Base-by-base conservation (phyloP, 1,284 basidiomycete genomes). In the Rhodotorula sp. region DNA sequence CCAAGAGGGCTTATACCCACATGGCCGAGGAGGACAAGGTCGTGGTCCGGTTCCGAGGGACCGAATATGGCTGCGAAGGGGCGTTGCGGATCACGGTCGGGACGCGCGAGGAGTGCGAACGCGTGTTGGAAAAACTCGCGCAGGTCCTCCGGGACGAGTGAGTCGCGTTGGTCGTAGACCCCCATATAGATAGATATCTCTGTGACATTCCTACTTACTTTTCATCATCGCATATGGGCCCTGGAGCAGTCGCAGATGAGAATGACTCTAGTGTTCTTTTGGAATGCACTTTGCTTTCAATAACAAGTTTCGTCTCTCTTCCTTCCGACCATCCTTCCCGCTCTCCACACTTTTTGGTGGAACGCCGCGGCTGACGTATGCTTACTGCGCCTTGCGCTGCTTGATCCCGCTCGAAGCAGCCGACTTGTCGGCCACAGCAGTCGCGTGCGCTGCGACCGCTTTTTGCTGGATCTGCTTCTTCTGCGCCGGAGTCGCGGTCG, bases 1-100 rank as follows among this genome's bases (percentile, higher is more conserved):
- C 94, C 0, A 83, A 87, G 79, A 80, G 77, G 82, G 80, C 94
- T 31, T 98, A 99, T 83, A 90, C 88, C 80, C 83, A 85, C 26
- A 86, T 99, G 78, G 97, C 95, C 28, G 94, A 93, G 81, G 84
- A 88, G 71, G 85, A 88, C 77, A 90, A 89, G 0, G 88, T 99
- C 0, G 97, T 99, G 7, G 92, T 99, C 23, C 84, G 97, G 60
- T 98, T 89, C 82, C 85, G 97, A 67, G 93, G 94, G 0, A 84
- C 85, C 43, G 97, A 99, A 81, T 79, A 85, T 10, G 95, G 97
- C 0, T 99, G 97, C 77, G 84, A 85, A 59, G 97, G 89, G 0
- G 97, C 93, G 79, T 78, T 99, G 81, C 83, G 97, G 66, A 89
- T 99, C 38, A 98, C 95, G 1, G 85, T 99, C 14, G 97, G 97